These are phyloP conservation scores for Neofusicoccum parvum DNA, from an alignment of 2,329 filamentous ascomycete genomes.

Conservation along the genomic window DNA sequence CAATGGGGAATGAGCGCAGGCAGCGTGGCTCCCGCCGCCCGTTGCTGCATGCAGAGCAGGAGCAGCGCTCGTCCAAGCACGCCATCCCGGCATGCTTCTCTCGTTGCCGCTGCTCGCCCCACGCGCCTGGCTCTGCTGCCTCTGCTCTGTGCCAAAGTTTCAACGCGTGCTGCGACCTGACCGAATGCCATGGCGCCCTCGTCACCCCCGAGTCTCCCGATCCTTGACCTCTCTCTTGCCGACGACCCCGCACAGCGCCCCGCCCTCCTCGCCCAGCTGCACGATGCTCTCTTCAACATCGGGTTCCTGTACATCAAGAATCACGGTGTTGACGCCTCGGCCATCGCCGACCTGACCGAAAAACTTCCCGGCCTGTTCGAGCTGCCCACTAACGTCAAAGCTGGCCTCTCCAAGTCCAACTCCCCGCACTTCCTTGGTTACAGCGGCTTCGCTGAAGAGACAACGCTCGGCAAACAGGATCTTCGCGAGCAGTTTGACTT, in stretches of 20 bases:
- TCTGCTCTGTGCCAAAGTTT: neutral
- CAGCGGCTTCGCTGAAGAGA: conserved; percentile 58
- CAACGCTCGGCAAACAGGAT: conserved; percentile 56
- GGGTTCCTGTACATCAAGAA: conserved; percentile 59
- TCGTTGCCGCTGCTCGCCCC: neutral
- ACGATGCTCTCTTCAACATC: conserved; percentile 51
- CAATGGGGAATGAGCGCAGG: neutral
- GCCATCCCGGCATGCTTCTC: conserved; percentile 7
- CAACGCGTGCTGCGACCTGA: too few species aligned
- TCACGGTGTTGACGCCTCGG: conserved; percentile 47
- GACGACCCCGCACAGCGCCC: conserved; percentile 38
- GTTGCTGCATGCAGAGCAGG: too few species aligned
- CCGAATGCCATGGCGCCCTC: neutral
- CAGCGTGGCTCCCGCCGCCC: neutral
- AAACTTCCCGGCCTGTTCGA: conserved; percentile 50
- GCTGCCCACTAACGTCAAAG: conserved; percentile 43
- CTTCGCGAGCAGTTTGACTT: conserved; percentile 63
- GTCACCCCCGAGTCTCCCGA: conserved; percentile 39
- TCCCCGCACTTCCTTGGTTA: conserved; percentile 66
- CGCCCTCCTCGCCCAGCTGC: conserved; percentile 47
- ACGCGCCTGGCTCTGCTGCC: neutral
- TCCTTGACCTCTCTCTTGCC: conserved; percentile 53
- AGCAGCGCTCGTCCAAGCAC: neutral
- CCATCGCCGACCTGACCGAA: conserved; percentile 42
- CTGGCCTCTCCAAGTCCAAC: conserved; percentile 48